Base-by-base conservation (phyloP, 495 filamentous ascomycete genomes). In the Hypoxylon subgilvum region DNA sequence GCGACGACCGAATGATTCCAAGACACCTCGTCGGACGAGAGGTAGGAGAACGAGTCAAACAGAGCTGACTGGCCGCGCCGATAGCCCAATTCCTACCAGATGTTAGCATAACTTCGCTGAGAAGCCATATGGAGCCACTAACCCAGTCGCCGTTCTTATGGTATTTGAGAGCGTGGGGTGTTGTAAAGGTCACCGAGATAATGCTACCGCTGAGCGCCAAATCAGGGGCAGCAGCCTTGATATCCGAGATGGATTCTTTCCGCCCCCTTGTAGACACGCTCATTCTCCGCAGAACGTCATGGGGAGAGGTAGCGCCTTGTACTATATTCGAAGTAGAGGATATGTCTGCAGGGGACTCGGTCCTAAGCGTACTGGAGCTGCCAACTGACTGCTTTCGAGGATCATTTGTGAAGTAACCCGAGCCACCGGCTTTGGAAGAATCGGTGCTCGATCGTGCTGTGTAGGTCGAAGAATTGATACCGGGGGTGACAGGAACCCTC, bases 1-100 rank as follows among this genome's bases (percentile, higher is more conserved):
- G 88, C 92, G 41, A 97, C 87, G 1, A 96, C 78, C 0, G 86
- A 91, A 74, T 95, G 91, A 62, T 89, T 87, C 90, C 90, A 97
- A 16, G 82, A 81, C 6, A 84, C 82, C 17, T 87, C 77, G 34
- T 87, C 74, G 4, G 90, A 91, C 6, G 89, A 88, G 18, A 97
- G 82, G 71, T 92, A 86, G 13, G 86, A 84, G 65, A 97, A 88
- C 23, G 90, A 88, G 69, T 96, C 91, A 71, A 92, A 93, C 18
- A 97, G 78, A 14, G 92, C 90, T 3, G 92, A 95, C 30, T 89
- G 90, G 44, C 92, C 92, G 23, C 86, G 85, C 36, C 92, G 88
- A 52, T 86, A 75, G 64, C 83, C 85, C 55, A 96, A 73, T 69
- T 87, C 84, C 88, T 90, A 68, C 25, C 44, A 23, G 18, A 8